Base-by-base conservation (phyloP, 2,329 filamentous ascomycete genomes). In the Davidsoniella virescens region DNA sequence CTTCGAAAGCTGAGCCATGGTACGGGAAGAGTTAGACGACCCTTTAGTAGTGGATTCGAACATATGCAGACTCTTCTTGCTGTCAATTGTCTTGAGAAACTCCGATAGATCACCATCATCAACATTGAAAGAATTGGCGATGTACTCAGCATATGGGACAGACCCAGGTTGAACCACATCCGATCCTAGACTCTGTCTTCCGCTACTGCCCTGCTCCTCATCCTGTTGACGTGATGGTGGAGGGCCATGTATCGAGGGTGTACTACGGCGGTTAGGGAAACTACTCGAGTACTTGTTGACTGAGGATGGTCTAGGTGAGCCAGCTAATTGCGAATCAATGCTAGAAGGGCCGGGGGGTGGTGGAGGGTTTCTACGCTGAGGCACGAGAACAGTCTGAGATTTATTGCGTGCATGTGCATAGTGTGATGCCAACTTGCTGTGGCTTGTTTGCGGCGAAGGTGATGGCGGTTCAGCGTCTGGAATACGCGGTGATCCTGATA, bases 91-190 rank as follows among this genome's bases (percentile, higher is more conserved):
- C 59, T 93, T 93, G 54, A 98, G 67, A 58, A 96, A 98, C 48
- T 93, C 87, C 0, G 85, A 87, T 39, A 98, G 94, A 55, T 92
- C 88, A 58, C 94, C 86, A 59, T 94, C 87, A 57, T 96, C 90
- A 0, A 82, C 73, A 54, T 78, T 75, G 44, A 81, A 68, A 2
- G 78, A 82, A 5, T 84, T 70, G 60, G 84, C 70, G 71, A 80
- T 70, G 23, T 73, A 73, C 55, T 83, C 87, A 26, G 84, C 78
- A 47, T 94, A 71, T 25, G 92, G 69, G 2, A 84, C 87, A 2
- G 87, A 94, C 6, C 84, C 84, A 40, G 85, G 87, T 56, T 81
- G 78, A 2, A 68, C 76, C 38, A 74, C 68, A 1, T 82, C 86
- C 0, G 83, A 87, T 0, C 80, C 75, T 4, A 82, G 64, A 58